Evolutionary conservation across 2,329 filamentous ascomycete species (phyloP).

Genomic region (Nothopassalora personata): DNA sequence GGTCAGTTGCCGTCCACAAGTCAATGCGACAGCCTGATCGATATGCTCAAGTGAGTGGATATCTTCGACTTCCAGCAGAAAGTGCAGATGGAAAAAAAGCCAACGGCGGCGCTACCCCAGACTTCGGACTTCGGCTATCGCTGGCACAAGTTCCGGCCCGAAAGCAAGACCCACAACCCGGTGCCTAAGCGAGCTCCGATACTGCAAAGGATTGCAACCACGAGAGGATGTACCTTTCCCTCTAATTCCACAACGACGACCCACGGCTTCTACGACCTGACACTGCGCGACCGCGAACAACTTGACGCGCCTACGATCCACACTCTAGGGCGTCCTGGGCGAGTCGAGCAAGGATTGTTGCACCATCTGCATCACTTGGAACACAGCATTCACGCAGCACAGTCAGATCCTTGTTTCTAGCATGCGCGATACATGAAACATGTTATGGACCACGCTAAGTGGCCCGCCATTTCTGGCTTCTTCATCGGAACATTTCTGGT

Average conservation of each 20-base stretch:
- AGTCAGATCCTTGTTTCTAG: not conserved
- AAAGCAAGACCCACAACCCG: not conserved
- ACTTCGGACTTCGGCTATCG: not conserved
- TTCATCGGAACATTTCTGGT: constrained; percentile 26
- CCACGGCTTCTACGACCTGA: not conserved
- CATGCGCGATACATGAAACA: not conserved
- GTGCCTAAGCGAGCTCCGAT: not conserved
- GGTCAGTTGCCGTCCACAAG: not conserved
- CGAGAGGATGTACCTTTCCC: not conserved
- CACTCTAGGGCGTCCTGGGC: not conserved
- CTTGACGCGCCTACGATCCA: not conserved
- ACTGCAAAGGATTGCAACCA: not conserved
- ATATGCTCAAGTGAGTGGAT: not conserved
- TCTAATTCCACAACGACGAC: too few species aligned
- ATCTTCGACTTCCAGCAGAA: not conserved
- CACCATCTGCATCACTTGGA: not conserved
- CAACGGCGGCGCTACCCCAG: not conserved
- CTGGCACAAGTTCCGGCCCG: not conserved
- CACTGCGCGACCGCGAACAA: not conserved
- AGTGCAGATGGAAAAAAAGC: not conserved
- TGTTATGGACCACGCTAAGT: constrained; percentile 13
- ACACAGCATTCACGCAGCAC: not conserved
- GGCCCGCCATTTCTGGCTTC: constrained; percentile 25
- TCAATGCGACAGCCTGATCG: not conserved
- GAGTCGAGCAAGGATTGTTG: not conserved